phyloP scores from a whole-genome alignment of 2,329 filamentous ascomycete genomes.

The Monilinia fructigena region DNA sequence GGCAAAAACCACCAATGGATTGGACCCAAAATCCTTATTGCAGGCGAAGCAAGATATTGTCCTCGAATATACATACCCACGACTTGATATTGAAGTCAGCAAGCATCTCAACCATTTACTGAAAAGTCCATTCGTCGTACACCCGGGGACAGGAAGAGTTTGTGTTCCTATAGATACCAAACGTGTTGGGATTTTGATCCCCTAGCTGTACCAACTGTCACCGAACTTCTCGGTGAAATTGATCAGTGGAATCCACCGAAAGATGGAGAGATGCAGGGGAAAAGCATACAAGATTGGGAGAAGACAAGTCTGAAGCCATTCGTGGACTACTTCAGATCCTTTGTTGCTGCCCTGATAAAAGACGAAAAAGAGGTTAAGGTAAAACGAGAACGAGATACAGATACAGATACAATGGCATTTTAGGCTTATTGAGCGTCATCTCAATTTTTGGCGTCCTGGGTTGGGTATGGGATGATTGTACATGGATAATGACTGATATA shows the following conservation, averaged over 20 bases:
- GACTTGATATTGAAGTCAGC: conserved; percentile 93
- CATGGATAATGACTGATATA: conserved; percentile 1
- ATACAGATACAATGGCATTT: conserved; percentile 62
- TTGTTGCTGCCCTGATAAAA: conserved; percentile 75
- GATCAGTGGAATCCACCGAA: conserved; percentile 67
- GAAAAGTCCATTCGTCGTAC: conserved; percentile 94
- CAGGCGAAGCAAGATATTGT: conserved; percentile 96
- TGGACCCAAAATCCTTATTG: conserved; percentile 71
- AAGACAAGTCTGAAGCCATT: conserved; percentile 95
- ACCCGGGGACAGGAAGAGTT: conserved; percentile 88
- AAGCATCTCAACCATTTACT: conserved; percentile 98
- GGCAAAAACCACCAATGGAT: conserved; percentile 70
- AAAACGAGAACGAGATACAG: conserved; percentile 52
- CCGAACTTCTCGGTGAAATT: conserved; percentile 77
- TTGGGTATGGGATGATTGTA: neutral
- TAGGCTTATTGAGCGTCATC: conserved; percentile 38
- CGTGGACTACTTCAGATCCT: conserved; percentile 81
- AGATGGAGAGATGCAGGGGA: conserved; percentile 47
- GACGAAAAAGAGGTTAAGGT: conserved; percentile 61
- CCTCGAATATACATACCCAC: conserved; percentile 95
- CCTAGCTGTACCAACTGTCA: conserved; percentile 83
- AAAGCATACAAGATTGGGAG: conserved; percentile 78
- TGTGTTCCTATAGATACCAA: conserved; percentile 89
- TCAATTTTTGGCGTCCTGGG: neutral
- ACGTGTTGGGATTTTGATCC: conserved; percentile 82